phyloP scores from a whole-genome alignment of 495 filamentous ascomycete species.

The Penicillium chermesinum region DNA sequence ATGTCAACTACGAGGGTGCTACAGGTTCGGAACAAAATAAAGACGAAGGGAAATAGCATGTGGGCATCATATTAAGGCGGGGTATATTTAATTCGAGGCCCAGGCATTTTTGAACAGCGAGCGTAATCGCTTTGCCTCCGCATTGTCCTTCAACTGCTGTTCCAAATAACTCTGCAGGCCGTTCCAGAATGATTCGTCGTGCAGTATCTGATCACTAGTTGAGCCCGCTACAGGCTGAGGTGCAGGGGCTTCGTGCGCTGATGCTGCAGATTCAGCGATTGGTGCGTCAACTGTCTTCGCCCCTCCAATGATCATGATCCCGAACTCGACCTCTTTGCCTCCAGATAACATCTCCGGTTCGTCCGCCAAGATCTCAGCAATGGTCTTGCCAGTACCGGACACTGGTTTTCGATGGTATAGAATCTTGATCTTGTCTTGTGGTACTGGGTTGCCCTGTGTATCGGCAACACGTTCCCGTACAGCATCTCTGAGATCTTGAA shows the following conservation, averaged over 20 bases:
- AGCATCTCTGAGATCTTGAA: conserved; percentile 66
- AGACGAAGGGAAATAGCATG: too few species aligned
- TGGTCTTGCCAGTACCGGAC: conserved; percentile 51
- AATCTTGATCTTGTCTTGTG: conserved; percentile 71
- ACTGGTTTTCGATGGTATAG: conserved; percentile 80
- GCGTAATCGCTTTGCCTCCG: conserved; percentile 57
- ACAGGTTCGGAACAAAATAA: too few species aligned
- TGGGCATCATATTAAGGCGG: too few species aligned
- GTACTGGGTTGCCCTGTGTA: conserved; percentile 25
- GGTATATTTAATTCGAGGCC: conserved; percentile 41
- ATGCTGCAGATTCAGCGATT: conserved; percentile 24
- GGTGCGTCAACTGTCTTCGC: conserved; percentile 29
- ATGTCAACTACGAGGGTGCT: too few species aligned
- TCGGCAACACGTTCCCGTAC: conserved; percentile 48
- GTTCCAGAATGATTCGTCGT: conserved; percentile 76
- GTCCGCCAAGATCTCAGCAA: conserved; percentile 47
- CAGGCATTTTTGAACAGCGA: conserved; percentile 67
- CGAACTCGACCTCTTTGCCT: conserved; percentile 59
- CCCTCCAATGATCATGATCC: conserved; percentile 79
- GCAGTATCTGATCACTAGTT: conserved; percentile 54
- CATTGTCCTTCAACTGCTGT: conserved; percentile 70
- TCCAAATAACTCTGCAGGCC: conserved; percentile 78
- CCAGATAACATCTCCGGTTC: conserved; percentile 34
- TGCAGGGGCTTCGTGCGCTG: conserved; percentile 25
- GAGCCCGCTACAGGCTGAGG: conserved; percentile 49